These are phyloP conservation scores for Parietichytrium sp. DNA, from an alignment of 108 stramenopile species.

Conservation along the genomic window DNA sequence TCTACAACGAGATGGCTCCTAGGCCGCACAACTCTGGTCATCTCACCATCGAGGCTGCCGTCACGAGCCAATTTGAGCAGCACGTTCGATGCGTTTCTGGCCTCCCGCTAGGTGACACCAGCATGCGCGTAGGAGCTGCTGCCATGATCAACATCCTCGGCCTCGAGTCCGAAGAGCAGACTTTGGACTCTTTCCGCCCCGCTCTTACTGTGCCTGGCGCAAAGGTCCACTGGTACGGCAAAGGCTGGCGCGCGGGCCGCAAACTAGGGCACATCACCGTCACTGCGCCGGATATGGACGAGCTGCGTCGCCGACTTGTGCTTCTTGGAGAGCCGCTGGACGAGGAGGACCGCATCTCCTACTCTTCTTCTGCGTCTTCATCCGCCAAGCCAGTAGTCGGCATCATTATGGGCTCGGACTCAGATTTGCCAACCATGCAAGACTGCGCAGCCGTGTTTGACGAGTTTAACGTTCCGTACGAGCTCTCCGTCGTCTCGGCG, in stretches of 20 bases:
- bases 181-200: constrained; percentile 20
- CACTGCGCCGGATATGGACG: constrained; percentile 74
- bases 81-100: constrained; percentile 89
- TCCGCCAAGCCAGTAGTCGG: constrained; percentile 73
- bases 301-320: constrained; percentile 42
- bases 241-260: constrained; percentile 78
- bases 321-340: constrained; percentile 26
- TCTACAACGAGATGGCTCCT: constrained; percentile 96
- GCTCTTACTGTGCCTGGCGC: constrained; percentile 67
- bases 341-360: neutral
- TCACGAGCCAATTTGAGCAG: constrained; percentile 93
- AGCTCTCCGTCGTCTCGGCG: constrained; percentile 95
- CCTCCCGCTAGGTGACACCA: constrained; percentile 81
- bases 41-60: constrained; percentile 97
- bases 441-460: constrained; percentile 81
- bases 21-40: constrained; percentile 98
- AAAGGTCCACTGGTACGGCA: constrained; percentile 96
- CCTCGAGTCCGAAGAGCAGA: constrained; percentile 44
- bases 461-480: constrained; percentile 81
- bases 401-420: constrained; percentile 96
- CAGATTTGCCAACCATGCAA: constrained; percentile 94
- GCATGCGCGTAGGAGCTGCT: constrained; percentile 55
- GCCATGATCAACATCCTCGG: constrained; percentile 66
- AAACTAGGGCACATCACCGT: constrained; percentile 98
- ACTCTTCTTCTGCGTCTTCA: neutral